Evolutionary conservation across 129 eudicot species (phyloP).

Genomic region (Pulicaria dysenterica): DNA sequence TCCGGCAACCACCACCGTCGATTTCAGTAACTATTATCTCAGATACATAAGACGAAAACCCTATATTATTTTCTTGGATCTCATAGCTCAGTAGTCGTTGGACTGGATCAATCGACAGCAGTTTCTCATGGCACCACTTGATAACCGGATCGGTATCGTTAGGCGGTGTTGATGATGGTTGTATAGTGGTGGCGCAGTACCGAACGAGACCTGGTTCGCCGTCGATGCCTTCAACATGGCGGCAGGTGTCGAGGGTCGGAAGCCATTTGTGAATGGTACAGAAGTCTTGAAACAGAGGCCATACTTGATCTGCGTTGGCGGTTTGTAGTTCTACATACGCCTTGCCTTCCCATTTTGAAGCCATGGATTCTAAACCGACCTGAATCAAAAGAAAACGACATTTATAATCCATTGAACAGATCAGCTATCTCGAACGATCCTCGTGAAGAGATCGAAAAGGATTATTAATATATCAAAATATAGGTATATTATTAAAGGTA

Average conservation of each 20-base stretch:
- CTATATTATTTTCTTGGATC: conserved; percentile 51
- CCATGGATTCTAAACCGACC: not conserved
- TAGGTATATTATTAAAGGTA: too few species aligned
- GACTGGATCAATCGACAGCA: conserved; percentile 46
- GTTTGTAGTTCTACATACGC: conserved; percentile 32
- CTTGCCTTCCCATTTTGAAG: conserved; percentile 54
- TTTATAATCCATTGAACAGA: too few species aligned
- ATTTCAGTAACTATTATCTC: conserved; percentile 32
- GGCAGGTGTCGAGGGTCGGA: conserved; percentile 57
- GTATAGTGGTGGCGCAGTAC: too few species aligned
- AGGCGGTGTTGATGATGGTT: too few species aligned
- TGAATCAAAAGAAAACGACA: too few species aligned
- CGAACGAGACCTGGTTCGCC: too few species aligned
- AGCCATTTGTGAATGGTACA: conserved; percentile 63
- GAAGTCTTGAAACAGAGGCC: conserved; percentile 75
- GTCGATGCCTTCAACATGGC: conserved; percentile 36
- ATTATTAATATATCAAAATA: too few species aligned
- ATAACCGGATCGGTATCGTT: too few species aligned
- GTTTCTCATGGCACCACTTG: too few species aligned
- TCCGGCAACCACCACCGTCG: conserved; percentile 40
- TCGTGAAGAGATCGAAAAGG: too few species aligned
- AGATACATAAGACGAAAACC: conserved; percentile 40
- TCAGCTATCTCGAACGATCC: too few species aligned
- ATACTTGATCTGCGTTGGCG: conserved; percentile 45
- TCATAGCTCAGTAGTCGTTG: conserved; percentile 46